Conservation (phyloP, 768 basidiomycete species). For the Trametes coccinea region DNA sequence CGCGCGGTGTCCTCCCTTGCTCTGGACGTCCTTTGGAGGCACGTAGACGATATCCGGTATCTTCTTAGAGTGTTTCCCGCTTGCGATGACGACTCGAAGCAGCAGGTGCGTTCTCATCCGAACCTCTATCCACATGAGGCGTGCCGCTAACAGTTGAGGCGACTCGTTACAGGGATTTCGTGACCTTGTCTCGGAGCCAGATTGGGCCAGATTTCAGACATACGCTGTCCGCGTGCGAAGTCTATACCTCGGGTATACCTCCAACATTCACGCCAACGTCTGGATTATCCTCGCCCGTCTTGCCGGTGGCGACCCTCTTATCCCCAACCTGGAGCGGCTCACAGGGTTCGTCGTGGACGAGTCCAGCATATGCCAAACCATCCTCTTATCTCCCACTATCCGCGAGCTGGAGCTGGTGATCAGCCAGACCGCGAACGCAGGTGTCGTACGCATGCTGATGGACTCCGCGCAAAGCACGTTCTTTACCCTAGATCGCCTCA, state of each 20-base stretch:
- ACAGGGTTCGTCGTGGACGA: background rate
- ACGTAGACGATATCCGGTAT: background rate
- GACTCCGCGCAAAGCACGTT: background rate
- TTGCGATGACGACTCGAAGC: background rate
- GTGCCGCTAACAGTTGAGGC: too few species aligned
- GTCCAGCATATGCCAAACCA: background rate
- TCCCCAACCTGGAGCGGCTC: background rate
- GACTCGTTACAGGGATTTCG: background rate
- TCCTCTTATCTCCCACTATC: background rate
- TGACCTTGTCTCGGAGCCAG: background rate
- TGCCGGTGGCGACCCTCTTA: background rate
- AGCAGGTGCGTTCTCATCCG: too few species aligned
- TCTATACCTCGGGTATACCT: background rate
- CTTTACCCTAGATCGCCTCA: too few species aligned
- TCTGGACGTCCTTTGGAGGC: background rate
- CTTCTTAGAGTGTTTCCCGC: background rate
- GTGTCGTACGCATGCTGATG: background rate
- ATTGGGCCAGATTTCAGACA: conserved; percentile 1
- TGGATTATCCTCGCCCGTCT: background rate
- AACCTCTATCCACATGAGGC: too few species aligned
- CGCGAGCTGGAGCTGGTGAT: background rate
- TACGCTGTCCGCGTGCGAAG: conserved; percentile 2
- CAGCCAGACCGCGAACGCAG: background rate
- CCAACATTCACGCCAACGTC: background rate
- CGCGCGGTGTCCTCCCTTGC: background rate